phyloP scores from a whole-genome alignment of 1,139 yeast species.

The Hanseniaspora uvarum region DNA sequence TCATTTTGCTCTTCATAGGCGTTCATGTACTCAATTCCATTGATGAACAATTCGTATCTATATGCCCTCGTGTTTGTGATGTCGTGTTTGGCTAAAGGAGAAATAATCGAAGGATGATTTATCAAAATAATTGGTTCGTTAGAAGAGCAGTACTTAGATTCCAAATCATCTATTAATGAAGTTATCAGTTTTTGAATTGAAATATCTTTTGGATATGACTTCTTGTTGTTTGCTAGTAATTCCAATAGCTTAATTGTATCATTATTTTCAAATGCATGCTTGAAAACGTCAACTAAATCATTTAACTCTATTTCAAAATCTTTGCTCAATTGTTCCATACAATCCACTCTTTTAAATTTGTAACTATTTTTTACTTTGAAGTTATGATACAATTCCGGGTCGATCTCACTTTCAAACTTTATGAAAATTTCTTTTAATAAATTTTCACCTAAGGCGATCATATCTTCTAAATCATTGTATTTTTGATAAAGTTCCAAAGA shows the following conservation, averaged over 20 bases:
- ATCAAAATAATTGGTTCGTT: slow-evolving; percentile 46
- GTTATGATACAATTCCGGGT: slow-evolving; percentile 38
- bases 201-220: slow-evolving; percentile 11
- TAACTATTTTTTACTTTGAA: slow-evolving; percentile 26
- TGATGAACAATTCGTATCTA: slow-evolving; percentile 75
- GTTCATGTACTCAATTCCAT: slow-evolving; percentile 74
- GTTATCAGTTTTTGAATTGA: slow-evolving; percentile 53
- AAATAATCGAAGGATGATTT: slow-evolving; percentile 73
- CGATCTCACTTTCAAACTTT: slow-evolving; percentile 18
- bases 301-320: slow-evolving; percentile 34
- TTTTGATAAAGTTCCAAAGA: slow-evolving; percentile 96
- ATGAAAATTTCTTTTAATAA: slow-evolving; percentile 34
- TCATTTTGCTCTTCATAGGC: slow-evolving; percentile 96
- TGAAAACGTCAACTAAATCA: slow-evolving; percentile 33
- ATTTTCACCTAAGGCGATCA: slow-evolving; percentile 55
- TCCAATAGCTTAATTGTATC: background rate
- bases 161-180: slow-evolving; percentile 50
- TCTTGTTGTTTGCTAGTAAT: background rate
- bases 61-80: slow-evolving; percentile 40
- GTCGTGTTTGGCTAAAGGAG: slow-evolving; percentile 46
- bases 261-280: slow-evolving; percentile 18
- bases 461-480: slow-evolving; percentile 83
- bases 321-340: slow-evolving; percentile 46
- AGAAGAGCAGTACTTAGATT: slow-evolving; percentile 41
- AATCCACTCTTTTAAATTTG: slow-evolving; percentile 40